Conservation (phyloP, 805 yeast genomes). For the Kluyveromyces nonfermentans region DNA sequence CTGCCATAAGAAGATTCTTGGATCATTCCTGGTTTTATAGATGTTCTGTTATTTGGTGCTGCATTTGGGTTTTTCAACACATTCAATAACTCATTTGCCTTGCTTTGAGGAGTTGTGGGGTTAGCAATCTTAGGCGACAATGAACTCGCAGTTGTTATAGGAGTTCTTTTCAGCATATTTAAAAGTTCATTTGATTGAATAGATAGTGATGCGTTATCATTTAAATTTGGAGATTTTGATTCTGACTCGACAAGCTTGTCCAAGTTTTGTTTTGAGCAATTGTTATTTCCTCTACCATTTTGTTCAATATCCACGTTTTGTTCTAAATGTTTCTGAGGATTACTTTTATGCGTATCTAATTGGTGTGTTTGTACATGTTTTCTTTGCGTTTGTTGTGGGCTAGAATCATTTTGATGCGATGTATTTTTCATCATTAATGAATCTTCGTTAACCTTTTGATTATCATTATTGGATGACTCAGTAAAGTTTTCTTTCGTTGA, state of each 20-base stretch:
- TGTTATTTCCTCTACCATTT: background rate
- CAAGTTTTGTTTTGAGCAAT: background rate
- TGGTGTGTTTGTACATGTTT: too few species aligned
- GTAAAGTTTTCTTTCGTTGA: background rate
- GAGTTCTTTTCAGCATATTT: constrained; percentile 6
- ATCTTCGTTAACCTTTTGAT: background rate
- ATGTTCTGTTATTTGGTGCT: background rate
- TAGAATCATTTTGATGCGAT: background rate
- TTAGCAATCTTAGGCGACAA: background rate
- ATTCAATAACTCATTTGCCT: constrained; percentile 3
- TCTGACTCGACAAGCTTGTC: background rate
- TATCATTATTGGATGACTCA: background rate
- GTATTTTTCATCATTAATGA: background rate
- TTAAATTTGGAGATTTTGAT: background rate
- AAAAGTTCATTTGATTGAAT: constrained; percentile 2
- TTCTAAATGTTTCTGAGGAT: too few species aligned
- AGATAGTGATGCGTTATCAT: background rate
- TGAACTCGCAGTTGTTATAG: background rate
- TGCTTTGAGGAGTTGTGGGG: background rate
- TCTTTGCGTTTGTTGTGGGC: too few species aligned
- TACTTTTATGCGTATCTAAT: too few species aligned
- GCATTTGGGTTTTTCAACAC: constrained; percentile 2
- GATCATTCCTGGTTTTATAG: background rate
- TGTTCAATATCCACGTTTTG: background rate
- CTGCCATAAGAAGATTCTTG: background rate